Evolutionary conservation across 176 grass and related monocot species (phyloP), one percentile per base, ranked within the genome.

Genomic region (Metroxylon sagu): DNA sequence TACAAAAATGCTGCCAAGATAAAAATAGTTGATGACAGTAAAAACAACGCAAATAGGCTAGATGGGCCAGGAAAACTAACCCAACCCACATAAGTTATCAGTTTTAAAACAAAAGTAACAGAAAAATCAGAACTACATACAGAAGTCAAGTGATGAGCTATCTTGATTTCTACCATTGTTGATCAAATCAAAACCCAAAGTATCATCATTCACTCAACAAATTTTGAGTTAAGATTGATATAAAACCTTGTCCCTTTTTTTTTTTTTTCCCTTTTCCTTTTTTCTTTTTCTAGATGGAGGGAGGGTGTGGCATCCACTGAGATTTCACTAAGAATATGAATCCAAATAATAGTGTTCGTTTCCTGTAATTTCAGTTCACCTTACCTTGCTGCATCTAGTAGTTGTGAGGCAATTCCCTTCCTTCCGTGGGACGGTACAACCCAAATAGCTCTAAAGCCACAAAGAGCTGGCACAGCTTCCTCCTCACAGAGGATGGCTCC

Each of bases 401-500:
- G 71, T 61, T 81, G 69, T 23, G 87, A 85, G 17, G 71, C 92
- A 60, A 91, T 69, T 48, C 56, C 57, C 50, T 82, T 85, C 71
- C 84, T 79, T 75, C 92, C 88, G 53, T 72, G 67, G 17, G 81
- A 84, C 59, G 84, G 84, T 25, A 77, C 92, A 6, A 91, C 81
- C 87, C 92, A 97, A 59, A 97, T 85, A 49, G 87, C 87, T 57
- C 87, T 80, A 75, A 97, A 88, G 66, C 92, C 92, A 17, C 84
- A 85, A 51, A 78, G 23, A 25, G 84, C 87, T 10, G 72, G 76
- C 17, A 85, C 78, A 64, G 65, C 66, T 74, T 97, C 57, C 65
- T 87, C 67, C 61, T 85, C 62, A 4, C 92, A 91, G 17, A 80
- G 71, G 74, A 91, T 77, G 61, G 87, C 87, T 64, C 87, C 92